Base-by-base conservation (phyloP, 192 early-diverging fungal genomes). In the Backusella morwellensis region DNA sequence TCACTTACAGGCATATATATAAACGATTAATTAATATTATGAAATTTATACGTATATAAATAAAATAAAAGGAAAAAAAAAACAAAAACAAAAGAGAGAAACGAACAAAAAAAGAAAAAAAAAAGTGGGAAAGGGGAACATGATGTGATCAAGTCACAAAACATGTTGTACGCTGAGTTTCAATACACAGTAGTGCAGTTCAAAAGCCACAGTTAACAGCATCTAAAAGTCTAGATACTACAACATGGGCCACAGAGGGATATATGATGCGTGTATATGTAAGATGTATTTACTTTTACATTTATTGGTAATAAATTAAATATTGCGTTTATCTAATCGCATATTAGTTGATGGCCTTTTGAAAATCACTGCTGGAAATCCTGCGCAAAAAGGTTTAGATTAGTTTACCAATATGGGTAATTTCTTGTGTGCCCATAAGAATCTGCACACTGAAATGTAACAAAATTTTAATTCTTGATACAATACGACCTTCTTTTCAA, bases 1-100 rank as follows among this genome's bases (percentile, higher is more conserved):
- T 63, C 56, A 63, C 56, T 63, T 63, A 63, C 56, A 63, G 29
- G 29, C 56, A 63, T 63, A 63, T 63, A 63, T 63, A 11, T 40
- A 40, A 63, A 63, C 56, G 14, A 12, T 23, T 23, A 12, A 23
- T 12, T 59, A 12, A 26, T 59, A 59, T 23, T 26, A 59, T 59
- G 23, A 12, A 11, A 59, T 26, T 26, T 59, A 59, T 59, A 59
- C 8, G 21, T 12, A 12, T 59, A 26, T 26, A 59, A 26, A 26
- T 23, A 59, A 59, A 26, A 59, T 11, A 26, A 59, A 59, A 8
- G 19, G 2, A 12, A 26, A 21, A 63, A 29, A 63, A 26, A 59
- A 32, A 32, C 2, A 56, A 21, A 21, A 9, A 63, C 3, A 26
- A 29, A 63, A 7, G 29, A 12, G 12, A 1, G 3, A 63, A 63